A percentile compares a stretch with the other conserved stretches of the same genome.
Evolutionary conservation across 1,284 basidiomycete species (phyloP).

Genomic region (Trametes hirsuta): DNA sequence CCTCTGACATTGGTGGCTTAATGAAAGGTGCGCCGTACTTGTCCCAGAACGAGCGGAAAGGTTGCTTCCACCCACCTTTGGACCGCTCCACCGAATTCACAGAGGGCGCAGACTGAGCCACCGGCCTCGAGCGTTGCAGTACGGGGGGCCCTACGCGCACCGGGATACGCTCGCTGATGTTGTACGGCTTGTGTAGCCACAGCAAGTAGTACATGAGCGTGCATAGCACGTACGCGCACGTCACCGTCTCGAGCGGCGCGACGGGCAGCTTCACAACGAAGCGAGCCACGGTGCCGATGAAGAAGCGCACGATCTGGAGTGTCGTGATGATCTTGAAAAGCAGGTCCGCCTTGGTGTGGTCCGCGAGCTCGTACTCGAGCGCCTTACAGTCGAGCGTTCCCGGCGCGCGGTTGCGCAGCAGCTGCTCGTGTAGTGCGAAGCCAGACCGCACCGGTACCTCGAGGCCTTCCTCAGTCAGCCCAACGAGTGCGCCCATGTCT

Average conservation of each 20-base stretch:
- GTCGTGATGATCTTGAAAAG: slow-evolving; percentile 16
- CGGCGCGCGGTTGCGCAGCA: slow-evolving; percentile 8
- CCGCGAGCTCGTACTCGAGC: slow-evolving; percentile 14
- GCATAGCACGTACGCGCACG: slow-evolving; percentile 14
- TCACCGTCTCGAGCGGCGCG: slow-evolving; percentile 12
- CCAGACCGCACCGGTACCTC: slow-evolving; percentile 2
- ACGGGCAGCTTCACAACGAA: neutral
- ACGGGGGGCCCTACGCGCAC: slow-evolving; percentile 4
- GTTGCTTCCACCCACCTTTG: neutral
- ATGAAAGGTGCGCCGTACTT: neutral
- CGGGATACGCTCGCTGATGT: slow-evolving; percentile 4
- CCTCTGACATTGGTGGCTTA: slow-evolving; percentile 6
- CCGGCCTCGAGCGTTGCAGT: neutral
- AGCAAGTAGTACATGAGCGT: slow-evolving; percentile 15
- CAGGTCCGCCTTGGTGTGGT: slow-evolving; percentile 11
- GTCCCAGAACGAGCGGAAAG: neutral
- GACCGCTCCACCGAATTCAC: no score
- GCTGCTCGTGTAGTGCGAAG: slow-evolving; percentile 12
- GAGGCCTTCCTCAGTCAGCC: neutral
- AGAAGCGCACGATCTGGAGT: slow-evolving; percentile 13
- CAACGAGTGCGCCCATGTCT: slow-evolving; percentile 12
- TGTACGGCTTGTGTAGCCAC: slow-evolving; percentile 15
- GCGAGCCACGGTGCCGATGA: slow-evolving; percentile 4
- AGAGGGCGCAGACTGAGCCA: neutral
- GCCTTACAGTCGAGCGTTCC: slow-evolving; percentile 11